Evolutionary conservation across 495 filamentous ascomycete species (phyloP).

Genomic region (Penicillium mononematosum): DNA sequence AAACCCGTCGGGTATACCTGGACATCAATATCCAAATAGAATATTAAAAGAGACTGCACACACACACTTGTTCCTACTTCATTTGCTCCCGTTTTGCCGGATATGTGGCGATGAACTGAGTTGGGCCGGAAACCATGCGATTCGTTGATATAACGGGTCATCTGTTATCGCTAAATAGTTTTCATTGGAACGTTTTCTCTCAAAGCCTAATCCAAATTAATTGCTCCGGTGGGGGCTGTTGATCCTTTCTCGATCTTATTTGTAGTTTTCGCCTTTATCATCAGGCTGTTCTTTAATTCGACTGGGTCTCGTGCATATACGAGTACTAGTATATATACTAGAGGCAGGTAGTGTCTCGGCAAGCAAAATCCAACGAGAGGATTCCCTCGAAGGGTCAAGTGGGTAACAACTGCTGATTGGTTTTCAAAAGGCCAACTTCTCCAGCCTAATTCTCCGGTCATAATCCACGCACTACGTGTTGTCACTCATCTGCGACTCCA

Average conservation of each 20-base stretch:
- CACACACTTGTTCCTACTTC: neutral
- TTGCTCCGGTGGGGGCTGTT: neutral
- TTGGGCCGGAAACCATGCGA: neutral
- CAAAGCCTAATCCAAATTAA: neutral
- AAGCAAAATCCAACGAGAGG: neutral
- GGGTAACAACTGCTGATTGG: neutral
- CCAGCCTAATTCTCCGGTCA: neutral
- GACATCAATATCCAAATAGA: neutral
- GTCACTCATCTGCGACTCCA: neutral
- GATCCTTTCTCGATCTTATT: neutral
- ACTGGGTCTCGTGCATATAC: neutral
- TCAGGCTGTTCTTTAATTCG: neutral
- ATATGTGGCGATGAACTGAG: neutral
- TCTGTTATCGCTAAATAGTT: neutral
- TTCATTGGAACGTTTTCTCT: neutral
- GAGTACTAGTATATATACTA: neutral
- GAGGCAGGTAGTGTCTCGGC: neutral
- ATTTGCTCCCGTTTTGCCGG: neutral
- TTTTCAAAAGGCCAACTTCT: neutral
- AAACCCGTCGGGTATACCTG: neutral
- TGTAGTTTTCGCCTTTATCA: neutral
- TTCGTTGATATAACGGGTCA: slow-evolving; percentile 4
- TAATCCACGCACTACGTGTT: neutral
- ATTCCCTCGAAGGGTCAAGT: neutral
- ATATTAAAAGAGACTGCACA: neutral